Base-by-base conservation (phyloP, 441 rosid species). In the Aleurites moluccanus region DNA sequence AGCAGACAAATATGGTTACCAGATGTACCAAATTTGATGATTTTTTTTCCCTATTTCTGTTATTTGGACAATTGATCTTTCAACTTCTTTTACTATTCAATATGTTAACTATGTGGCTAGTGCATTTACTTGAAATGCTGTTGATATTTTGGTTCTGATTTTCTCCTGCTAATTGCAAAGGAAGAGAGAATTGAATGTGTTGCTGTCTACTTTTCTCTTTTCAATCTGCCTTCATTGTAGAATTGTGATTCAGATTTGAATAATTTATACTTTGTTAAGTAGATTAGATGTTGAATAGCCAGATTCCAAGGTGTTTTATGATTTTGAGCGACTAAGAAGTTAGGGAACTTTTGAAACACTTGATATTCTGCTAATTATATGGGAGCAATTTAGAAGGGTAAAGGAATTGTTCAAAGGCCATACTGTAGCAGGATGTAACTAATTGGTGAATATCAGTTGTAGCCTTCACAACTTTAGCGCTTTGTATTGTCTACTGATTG, bases 1-100 rank as follows among this genome's bases (percentile, higher is more conserved):
- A 72, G 21, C 75, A 61, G 45, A 50, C 40, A 35, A 61, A 57
- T 56, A 21, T 57, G 18, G 18, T 53, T 35, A 18, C 28, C 18
- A 27, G 28, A 33, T 27, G 21, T 28, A 18, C 44, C 44, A 28
- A 6, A 49, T 52, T 50, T 33, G 59, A 30, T 25, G 59, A 49
- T 25, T 16, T 28, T 4, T n/a, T 30, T 49, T 33, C 42, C 18
- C 9, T 56, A 21, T 3, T 53, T 38, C 49, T 57, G 13, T 1
- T 27, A 42, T 70, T 70, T 70, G 59, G 67, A 47, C 45, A 27
- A 72, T 28, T 44, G 21, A 35, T 74, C 20, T 23, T 56, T 30
- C 4, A 6, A 52, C 49, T 23, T 20, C 1, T 47, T 47, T 30
- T n/a, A 20, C 9, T 9, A 59, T 11, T 50, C 18, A 55, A 42